Evolutionary conservation across 2,329 filamentous ascomycete species (phyloP), one percentile per base, ranked within the genome.

Genomic region (Claviceps paspali): DNA sequence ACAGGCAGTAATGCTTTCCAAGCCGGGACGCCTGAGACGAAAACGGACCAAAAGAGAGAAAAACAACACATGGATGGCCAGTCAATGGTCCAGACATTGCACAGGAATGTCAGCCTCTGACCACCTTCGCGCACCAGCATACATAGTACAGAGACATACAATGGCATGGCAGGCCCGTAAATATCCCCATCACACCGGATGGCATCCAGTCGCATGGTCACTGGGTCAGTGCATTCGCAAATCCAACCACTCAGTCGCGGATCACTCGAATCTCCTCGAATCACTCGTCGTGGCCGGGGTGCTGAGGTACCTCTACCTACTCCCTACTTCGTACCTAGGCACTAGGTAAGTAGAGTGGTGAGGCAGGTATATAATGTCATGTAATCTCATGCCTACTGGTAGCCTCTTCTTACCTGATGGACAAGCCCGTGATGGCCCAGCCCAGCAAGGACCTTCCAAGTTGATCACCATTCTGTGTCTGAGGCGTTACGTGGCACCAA

Each of bases 341-440:
- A n/a, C n/a, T n/a, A n/a, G n/a, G n/a, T n/a, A n/a, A n/a, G n/a
- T n/a, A n/a, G n/a, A n/a, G n/a, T n/a, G n/a, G n/a, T n/a, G n/a
- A n/a, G n/a, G n/a, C n/a, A n/a, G n/a, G 28, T 36, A 36, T 36
- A 36, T 36, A 36, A 36, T 31, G 21, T 18, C 35, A 36, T n/a
- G n/a, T n/a, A n/a, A n/a, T n/a, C n/a, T n/a, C n/a, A n/a, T n/a
- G 21, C 28, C 21, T 30, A 14, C 35, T 19, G 21, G 28, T 11
- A 15, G 17, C 10, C 11, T 15, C n/a, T 10, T 18, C 19, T 14
- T 30, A 11, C 30, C 35, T 29, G 15, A 3, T 36, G 6, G 21
- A 31, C 21, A n/a, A 22, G n/a, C n/a, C 21, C 35, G 7, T 14
- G 15, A 26, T 14, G 27, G 21, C 11, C 19, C 29, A 24, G 9